Conservation (phyloP, 1,284 basidiomycete genomes). For the Rhodotorula sp. region DNA sequence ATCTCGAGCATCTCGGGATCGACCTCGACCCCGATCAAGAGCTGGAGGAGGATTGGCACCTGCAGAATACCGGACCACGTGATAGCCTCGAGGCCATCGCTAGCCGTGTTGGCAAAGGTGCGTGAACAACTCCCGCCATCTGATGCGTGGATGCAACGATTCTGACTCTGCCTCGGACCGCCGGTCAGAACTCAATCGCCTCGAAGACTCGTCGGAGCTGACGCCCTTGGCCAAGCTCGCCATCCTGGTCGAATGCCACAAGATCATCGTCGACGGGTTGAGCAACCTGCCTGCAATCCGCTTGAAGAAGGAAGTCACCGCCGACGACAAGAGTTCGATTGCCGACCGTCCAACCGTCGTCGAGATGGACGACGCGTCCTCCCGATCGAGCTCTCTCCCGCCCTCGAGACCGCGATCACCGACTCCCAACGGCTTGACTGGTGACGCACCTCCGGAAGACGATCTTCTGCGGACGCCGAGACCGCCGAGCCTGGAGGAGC, state of each 20-base stretch:
- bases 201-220: conserved; percentile 60
- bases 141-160: neutral
- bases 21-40: conserved; percentile 55
- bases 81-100: conserved; percentile 66
- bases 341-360: conserved; percentile 24
- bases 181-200: conserved; percentile 60
- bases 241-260: conserved; percentile 77
- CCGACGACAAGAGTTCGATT: conserved; percentile 4
- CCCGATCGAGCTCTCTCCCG: conserved; percentile 13
- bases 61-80: conserved; percentile 53
- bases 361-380: conserved; percentile 45
- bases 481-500: conserved; percentile 5
- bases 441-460: conserved; percentile 11
- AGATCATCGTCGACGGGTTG: conserved; percentile 69
- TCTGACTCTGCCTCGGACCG: conserved; percentile 14
- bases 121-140: conserved; percentile 41
- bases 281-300: conserved; percentile 45
- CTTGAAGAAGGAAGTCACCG: conserved; percentile 43
- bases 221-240: conserved; percentile 76
- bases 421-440: neutral
- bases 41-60: conserved; percentile 37
- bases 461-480: conserved; percentile 20
- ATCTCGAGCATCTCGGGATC: conserved; percentile 81
- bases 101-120: conserved; percentile 71
- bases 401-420: conserved; percentile 24